A percentile compares a stretch with the other conserved stretches of the same genome.
phyloP scores from a whole-genome alignment of 1,284 basidiomycete species.

The Rhodofomes roseus region DNA sequence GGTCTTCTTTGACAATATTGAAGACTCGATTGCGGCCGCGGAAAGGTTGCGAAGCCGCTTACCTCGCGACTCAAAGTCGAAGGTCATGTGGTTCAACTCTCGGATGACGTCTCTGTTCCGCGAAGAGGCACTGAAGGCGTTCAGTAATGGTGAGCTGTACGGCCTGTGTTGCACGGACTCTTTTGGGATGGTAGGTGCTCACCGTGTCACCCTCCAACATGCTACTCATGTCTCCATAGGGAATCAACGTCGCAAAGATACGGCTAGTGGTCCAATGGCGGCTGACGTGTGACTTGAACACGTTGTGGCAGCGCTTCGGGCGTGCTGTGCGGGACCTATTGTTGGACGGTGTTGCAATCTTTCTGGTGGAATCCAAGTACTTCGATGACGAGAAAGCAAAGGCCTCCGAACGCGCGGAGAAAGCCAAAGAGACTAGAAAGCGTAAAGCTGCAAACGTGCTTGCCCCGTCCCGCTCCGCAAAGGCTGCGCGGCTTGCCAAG shows the following conservation, averaged over 20 bases:
- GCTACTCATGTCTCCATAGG: background rate
- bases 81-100: background rate
- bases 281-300: slow-evolving; percentile 8
- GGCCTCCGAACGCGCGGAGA: background rate
- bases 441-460: background rate
- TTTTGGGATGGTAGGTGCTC: slow-evolving; percentile 27
- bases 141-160: slow-evolving; percentile 11
- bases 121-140: background rate
- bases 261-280: slow-evolving; percentile 31
- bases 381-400: slow-evolving; percentile 13
- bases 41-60: slow-evolving; percentile 6
- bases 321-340: slow-evolving; percentile 10
- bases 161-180: slow-evolving; percentile 25
- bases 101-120: background rate
- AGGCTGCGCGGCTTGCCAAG: no score
- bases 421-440: background rate
- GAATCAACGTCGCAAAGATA: slow-evolving; percentile 29
- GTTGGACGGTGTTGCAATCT: slow-evolving; percentile 7
- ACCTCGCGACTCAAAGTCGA: background rate
- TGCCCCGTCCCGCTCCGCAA: no score
- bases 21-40: slow-evolving; percentile 20
- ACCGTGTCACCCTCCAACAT: no score
- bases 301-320: slow-evolving; percentile 19
- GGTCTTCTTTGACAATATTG: slow-evolving; percentile 28
- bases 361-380: slow-evolving; percentile 14